Percentiles rank a stretch among this genome's conserved stretches.
phyloP scores from a whole-genome alignment of 768 basidiomycete genomes.

The Tulasnella sp. region DNA sequence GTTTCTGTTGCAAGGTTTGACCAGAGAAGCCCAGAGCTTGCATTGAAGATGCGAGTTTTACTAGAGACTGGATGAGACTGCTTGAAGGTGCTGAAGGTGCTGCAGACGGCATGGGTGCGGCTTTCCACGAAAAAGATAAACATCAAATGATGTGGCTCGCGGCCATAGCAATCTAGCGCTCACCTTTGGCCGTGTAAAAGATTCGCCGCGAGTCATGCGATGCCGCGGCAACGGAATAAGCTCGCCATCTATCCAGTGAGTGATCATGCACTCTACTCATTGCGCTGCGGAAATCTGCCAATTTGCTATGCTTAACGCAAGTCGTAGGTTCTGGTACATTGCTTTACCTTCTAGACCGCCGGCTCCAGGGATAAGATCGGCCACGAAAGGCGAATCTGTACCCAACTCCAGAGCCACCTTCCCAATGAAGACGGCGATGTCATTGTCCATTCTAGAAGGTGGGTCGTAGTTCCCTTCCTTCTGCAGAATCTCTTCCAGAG shows the following conservation, averaged over 20 bases:
- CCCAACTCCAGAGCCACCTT: slow-evolving; percentile 36
- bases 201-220: background rate
- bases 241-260: slow-evolving; percentile 45
- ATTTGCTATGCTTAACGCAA: too few species aligned
- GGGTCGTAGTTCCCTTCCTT: slow-evolving; percentile 25
- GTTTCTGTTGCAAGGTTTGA: slow-evolving; percentile 17
- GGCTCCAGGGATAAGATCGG: slow-evolving; percentile 4
- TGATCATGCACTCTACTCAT: slow-evolving; percentile 34
- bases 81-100: slow-evolving; percentile 38
- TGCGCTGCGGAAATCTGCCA: slow-evolving; percentile 40
- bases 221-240: slow-evolving; percentile 25
- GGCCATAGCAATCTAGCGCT: background rate
- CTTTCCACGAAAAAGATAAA: slow-evolving; percentile 4
- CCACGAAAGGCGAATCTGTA: slow-evolving; percentile 14
- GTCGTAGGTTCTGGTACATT: background rate
- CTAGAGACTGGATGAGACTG: slow-evolving; percentile 42
- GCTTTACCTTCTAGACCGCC: background rate
- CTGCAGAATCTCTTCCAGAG: slow-evolving; percentile 21
- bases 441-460: background rate
- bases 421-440: slow-evolving; percentile 33
- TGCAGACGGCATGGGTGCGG: slow-evolving; percentile 18
- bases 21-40: slow-evolving; percentile 44
- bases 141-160: slow-evolving; percentile 1
- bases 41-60: slow-evolving; percentile 41
- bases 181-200: background rate